Conservation (phyloP, 257 asterid species). For the Ligustrum vulgare region DNA sequence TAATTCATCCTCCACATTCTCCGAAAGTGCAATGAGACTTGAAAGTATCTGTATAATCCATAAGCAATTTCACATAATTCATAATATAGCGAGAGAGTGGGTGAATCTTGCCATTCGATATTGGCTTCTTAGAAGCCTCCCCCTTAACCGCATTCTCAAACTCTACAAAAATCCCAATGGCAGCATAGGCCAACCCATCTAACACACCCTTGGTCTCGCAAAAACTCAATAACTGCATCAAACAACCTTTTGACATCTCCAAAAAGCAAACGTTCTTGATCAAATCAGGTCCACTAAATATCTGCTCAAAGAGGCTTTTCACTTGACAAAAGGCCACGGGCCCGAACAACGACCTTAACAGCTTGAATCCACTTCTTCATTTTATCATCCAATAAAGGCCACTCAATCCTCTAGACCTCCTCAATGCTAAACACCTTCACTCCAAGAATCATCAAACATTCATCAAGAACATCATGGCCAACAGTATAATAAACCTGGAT, state of each 20-base stretch:
- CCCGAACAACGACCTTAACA: conserved; percentile 67
- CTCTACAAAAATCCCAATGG: conserved; percentile 85
- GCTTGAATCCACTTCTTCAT: conserved; percentile 95
- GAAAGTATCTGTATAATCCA: conserved; percentile 74
- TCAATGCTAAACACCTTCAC: conserved; percentile 89
- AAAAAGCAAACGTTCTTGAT: conserved; percentile 81
- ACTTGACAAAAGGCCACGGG: conserved; percentile 59
- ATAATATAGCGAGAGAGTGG: conserved; percentile 90
- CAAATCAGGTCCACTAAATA: conserved; percentile 69
- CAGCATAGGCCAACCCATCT: conserved; percentile 77
- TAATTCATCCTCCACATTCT: conserved; percentile 37
- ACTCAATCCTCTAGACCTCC: conserved; percentile 91
- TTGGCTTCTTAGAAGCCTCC: conserved; percentile 73
- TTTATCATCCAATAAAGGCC: conserved; percentile 76
- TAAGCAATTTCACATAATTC: conserved; percentile 86
- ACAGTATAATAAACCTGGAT: conserved; percentile 74
- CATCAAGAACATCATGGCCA: conserved; percentile 84
- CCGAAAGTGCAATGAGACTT: conserved; percentile 65
- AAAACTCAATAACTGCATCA: conserved; percentile 91
- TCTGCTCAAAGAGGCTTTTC: conserved; percentile 79
- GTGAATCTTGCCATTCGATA: conserved; percentile 81
- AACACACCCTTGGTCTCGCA: conserved; percentile 84
- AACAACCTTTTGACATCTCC: conserved; percentile 84
- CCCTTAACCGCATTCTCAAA: conserved; percentile 92
- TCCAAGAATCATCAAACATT: conserved; percentile 71